Percentiles rank a stretch among this genome's conserved stretches.
These are phyloP conservation scores for Hamiltosporidium magnivora DNA, from an alignment of 371 early-diverging fungal genomes.

Conservation along the genomic window DNA sequence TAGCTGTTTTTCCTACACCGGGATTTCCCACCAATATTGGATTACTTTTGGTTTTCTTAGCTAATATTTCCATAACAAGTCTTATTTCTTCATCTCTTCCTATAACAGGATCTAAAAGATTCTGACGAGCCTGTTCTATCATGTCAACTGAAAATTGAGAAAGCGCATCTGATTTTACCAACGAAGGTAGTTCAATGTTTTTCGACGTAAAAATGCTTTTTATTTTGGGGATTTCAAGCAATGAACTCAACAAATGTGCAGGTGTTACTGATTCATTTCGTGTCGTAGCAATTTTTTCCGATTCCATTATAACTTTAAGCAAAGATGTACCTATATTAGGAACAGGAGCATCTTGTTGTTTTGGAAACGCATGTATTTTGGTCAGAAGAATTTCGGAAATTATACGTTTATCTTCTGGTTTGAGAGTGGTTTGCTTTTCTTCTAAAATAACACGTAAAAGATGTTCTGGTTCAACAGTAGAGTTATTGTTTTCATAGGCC, in stretches of 20 bases:
- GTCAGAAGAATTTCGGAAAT: no score
- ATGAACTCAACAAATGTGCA: no score
- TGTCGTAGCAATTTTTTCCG: no score
- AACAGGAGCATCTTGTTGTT: no score
- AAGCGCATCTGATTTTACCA: slow-evolving; percentile 49
- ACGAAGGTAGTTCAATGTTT: no score
- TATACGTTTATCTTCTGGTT: no score
- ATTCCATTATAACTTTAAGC: no score
- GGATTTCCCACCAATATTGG: slow-evolving; percentile 72
- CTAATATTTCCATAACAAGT: slow-evolving; percentile 66
- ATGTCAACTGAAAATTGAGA: slow-evolving; percentile 80
- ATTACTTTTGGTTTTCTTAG: slow-evolving; percentile 70
- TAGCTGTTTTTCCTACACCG: slow-evolving; percentile 63
- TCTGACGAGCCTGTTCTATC: slow-evolving; percentile 63
- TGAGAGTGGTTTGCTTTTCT: neutral
- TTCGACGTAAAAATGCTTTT: no score
- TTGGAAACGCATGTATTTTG: no score
- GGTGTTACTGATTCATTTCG: no score
- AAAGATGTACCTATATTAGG: no score
- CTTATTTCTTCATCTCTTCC: slow-evolving; percentile 73
- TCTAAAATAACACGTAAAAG: neutral
- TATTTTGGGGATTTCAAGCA: no score
- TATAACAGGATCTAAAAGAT: slow-evolving; percentile 70
- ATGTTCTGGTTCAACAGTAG: neutral
- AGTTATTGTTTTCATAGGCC: neutral